phyloP scores from a whole-genome alignment of 164 flowering plant species.

The Cinnamomum chago region DNA sequence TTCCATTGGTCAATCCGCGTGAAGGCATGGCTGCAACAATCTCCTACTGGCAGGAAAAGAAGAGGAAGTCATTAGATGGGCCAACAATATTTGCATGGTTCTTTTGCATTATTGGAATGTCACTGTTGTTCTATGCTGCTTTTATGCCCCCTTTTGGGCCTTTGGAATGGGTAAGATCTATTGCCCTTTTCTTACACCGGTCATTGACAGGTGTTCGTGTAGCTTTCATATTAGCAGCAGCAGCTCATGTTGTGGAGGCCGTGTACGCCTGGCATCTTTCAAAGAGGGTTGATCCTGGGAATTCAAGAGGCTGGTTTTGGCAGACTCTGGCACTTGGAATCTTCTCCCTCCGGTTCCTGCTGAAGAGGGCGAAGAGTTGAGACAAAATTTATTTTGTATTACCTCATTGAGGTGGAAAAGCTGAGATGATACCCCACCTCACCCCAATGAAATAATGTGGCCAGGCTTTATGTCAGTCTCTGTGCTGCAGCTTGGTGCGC shows the following conservation, averaged over 20 bases:
- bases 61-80: slow-evolving; percentile 61
- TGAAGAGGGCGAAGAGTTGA: slow-evolving; percentile 47
- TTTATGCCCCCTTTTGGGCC: slow-evolving; percentile 63
- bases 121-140: slow-evolving; percentile 44
- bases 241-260: slow-evolving; percentile 59
- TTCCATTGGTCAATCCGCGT: slow-evolving; percentile 65
- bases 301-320: slow-evolving; percentile 85
- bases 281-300: slow-evolving; percentile 66
- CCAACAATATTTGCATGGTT: slow-evolving; percentile 74
- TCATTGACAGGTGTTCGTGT: slow-evolving; percentile 34
- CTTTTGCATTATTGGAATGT: slow-evolving; percentile 56
- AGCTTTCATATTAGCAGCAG: slow-evolving; percentile 26
- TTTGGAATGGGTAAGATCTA: slow-evolving; percentile 33
- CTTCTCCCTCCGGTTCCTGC: slow-evolving; percentile 61
- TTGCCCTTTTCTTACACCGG: slow-evolving; percentile 50
- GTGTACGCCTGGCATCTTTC: slow-evolving; percentile 76
- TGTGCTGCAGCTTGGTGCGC: too few relatives aligned
- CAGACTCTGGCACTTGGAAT: slow-evolving; percentile 71
- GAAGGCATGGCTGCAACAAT: slow-evolving; percentile 90
- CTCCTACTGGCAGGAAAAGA: slow-evolving; percentile 72
- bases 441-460: too few relatives aligned
- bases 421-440: too few relatives aligned
- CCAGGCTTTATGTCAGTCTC: too few relatives aligned
- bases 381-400: too few relatives aligned
- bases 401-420: too few relatives aligned